Percentiles rank a stretch among this genome's conserved stretches.
phyloP scores from a whole-genome alignment of 768 basidiomycete genomes.

The Trametes sanguinea region DNA sequence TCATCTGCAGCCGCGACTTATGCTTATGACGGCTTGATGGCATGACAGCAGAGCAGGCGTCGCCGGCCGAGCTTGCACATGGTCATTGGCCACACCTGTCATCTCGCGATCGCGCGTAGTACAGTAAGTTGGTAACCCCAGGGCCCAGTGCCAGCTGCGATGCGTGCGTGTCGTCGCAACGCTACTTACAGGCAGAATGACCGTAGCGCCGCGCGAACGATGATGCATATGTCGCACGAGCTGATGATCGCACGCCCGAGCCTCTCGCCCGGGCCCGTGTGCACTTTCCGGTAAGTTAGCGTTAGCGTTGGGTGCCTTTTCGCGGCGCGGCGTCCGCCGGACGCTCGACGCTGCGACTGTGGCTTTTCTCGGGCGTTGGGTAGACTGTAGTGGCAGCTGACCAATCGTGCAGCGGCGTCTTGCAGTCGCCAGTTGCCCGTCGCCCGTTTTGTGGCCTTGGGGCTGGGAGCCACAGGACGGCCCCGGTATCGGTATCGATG shows the following conservation, averaged over 20 bases:
- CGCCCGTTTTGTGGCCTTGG: conserved; percentile 2
- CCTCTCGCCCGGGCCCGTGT: neutral
- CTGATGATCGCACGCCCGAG: neutral
- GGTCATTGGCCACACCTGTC: too few species aligned
- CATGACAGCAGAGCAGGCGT: too few species aligned
- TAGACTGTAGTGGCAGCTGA: neutral
- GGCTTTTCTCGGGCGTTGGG: neutral
- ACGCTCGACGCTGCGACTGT: neutral
- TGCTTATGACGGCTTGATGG: too few species aligned
- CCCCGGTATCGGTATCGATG: neutral
- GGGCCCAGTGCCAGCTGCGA: too few species aligned
- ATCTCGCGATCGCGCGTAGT: too few species aligned
- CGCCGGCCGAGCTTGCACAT: too few species aligned
- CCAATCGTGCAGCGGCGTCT: neutral
- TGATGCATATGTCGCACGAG: too few species aligned
- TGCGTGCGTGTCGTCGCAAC: too few species aligned
- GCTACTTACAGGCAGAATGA: too few species aligned
- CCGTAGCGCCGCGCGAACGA: too few species aligned
- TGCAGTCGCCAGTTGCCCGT: conserved; percentile 4
- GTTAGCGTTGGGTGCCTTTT: neutral
- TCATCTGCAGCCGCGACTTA: too few species aligned
- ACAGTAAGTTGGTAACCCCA: too few species aligned
- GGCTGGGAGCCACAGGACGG: neutral
- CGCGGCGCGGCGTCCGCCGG: neutral
- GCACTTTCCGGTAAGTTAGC: neutral